These are phyloP conservation scores for sorghum (Sorghum bicolor) DNA, from an alignment of 176 grass and related monocot genomes.

Conservation along the genomic window DNA sequence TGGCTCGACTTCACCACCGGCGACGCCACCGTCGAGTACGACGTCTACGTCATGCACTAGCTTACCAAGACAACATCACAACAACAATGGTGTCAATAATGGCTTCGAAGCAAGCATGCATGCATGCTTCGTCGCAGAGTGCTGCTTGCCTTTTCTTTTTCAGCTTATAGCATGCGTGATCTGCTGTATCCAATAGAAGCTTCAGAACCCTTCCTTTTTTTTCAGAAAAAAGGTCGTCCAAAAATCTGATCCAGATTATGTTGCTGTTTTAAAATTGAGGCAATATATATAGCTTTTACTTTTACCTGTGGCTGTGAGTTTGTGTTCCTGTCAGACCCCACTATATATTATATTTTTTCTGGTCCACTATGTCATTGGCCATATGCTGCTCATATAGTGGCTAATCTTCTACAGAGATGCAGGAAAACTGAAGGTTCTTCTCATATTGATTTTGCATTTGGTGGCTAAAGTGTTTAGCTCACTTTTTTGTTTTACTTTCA, in stretches of 20 bases:
- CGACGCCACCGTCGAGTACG: constrained; percentile 67
- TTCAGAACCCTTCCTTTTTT: neutral
- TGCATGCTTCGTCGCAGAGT: neutral
- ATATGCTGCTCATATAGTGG: too few species aligned
- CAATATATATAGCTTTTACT: neutral
- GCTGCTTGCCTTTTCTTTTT: neutral
- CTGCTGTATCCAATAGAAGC: neutral
- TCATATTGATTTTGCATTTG: neutral
- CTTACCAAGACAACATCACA: neutral
- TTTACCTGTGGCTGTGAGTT: neutral
- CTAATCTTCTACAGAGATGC: neutral
- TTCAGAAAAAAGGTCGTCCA: neutral
- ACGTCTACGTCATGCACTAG: constrained; percentile 64
- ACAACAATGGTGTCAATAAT: neutral
- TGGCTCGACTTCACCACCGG: constrained; percentile 38
- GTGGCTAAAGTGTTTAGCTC: neutral
- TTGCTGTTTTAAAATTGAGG: neutral
- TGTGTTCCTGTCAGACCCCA: neutral
- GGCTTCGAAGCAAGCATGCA: neutral
- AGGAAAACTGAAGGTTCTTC: neutral
- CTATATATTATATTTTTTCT: neutral
- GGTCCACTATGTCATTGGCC: neutral
- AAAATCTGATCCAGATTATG: neutral
- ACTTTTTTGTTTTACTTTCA: neutral
- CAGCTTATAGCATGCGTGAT: neutral